Evolutionary conservation across 2,329 filamentous ascomycete genomes (phyloP).

Genomic region (Colletotrichum sp.): DNA sequence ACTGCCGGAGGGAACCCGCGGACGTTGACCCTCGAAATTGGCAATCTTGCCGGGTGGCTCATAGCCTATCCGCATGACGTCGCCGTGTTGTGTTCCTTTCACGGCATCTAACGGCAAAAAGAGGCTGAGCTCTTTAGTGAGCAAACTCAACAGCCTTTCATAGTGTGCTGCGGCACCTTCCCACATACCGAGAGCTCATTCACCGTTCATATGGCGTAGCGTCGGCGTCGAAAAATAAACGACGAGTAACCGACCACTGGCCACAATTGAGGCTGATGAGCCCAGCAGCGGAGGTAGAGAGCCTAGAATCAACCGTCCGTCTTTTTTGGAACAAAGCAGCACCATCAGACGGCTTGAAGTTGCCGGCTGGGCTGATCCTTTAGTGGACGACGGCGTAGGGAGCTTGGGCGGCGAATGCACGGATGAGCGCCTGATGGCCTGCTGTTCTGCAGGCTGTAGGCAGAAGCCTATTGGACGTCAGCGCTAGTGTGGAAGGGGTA

Average conservation of each 20-base stretch:
- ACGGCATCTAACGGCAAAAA: background rate
- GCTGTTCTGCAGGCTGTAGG: background rate
- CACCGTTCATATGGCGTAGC: background rate
- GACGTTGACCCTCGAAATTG: background rate
- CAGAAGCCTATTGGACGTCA: background rate
- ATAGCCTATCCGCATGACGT: background rate
- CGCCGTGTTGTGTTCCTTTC: background rate
- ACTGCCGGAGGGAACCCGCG: background rate
- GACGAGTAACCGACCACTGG: background rate
- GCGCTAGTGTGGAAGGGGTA: background rate
- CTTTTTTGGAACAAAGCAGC: background rate
- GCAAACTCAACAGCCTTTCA: background rate
- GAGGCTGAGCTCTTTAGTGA: background rate
- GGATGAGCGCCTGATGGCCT: background rate
- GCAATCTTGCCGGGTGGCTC: background rate
- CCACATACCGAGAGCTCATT: background rate
- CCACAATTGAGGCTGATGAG: background rate
- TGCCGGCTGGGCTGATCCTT: background rate
- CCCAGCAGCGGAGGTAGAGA: background rate
- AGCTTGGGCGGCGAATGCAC: background rate
- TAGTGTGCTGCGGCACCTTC: background rate
- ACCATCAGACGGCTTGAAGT: background rate
- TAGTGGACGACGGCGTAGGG: background rate
- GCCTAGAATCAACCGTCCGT: background rate
- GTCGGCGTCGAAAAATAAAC: background rate